Evolutionary conservation across 108 stramenopile species (phyloP).

Genomic region (Cylindrotheca closterium): DNA sequence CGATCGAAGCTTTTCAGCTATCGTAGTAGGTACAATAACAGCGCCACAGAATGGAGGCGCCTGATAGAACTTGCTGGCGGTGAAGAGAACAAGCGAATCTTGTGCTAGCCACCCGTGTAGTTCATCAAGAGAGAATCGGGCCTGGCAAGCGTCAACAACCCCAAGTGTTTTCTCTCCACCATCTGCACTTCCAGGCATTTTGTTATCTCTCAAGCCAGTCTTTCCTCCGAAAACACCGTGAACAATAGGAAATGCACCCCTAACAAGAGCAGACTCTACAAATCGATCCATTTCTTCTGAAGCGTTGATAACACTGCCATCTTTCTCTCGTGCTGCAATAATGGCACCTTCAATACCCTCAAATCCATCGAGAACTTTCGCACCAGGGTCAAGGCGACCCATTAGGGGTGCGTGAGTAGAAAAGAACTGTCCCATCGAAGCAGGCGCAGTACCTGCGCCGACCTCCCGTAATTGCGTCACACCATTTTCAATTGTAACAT

Average conservation of each 20-base stretch:
- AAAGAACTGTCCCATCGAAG: slow-evolving; percentile 57
- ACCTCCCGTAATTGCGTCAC: slow-evolving; percentile 61
- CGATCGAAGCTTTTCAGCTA: slow-evolving; percentile 47
- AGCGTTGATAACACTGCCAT: slow-evolving; percentile 53
- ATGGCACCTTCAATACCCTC: slow-evolving; percentile 43
- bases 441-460: slow-evolving; percentile 59
- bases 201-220: slow-evolving; percentile 59
- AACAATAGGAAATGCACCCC: slow-evolving; percentile 51
- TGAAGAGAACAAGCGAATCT: slow-evolving; percentile 67
- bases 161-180: slow-evolving; percentile 48
- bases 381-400: slow-evolving; percentile 46
- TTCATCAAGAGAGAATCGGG: slow-evolving; percentile 59
- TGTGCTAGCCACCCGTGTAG: slow-evolving; percentile 61
- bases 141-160: slow-evolving; percentile 77
- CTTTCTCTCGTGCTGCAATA: slow-evolving; percentile 45
- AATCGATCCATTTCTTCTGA: slow-evolving; percentile 42
- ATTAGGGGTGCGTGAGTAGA: slow-evolving; percentile 63
- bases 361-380: slow-evolving; percentile 43
- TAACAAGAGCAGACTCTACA: slow-evolving; percentile 11
- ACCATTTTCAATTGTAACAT: slow-evolving; percentile 45
- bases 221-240: slow-evolving; percentile 80
- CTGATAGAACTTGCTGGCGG: slow-evolving; percentile 75
- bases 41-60: slow-evolving; percentile 74
- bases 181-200: slow-evolving; percentile 59
- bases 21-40: slow-evolving; percentile 47